These are phyloP conservation scores for Fagopyrum tataricum DNA, from an alignment of 148 eudicot genomes.

Conservation along the genomic window DNA sequence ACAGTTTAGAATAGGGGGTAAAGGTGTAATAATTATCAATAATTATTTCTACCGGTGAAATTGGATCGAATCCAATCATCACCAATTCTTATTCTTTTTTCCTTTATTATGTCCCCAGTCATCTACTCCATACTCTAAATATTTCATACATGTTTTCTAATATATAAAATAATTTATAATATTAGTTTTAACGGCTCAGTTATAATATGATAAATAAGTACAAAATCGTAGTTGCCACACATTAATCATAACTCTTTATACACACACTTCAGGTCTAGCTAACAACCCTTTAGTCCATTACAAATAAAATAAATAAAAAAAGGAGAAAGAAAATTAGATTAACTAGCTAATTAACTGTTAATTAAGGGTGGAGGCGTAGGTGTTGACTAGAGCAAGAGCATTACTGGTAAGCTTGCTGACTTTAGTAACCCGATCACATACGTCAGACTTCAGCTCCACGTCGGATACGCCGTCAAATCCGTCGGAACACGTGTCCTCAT, in stretches of 20 bases:
- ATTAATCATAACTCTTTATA: neutral
- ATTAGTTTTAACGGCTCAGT: neutral
- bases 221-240: neutral
- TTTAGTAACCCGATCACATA: slow-evolving; percentile 27
- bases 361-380: slow-evolving; percentile 28
- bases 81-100: neutral
- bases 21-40: neutral
- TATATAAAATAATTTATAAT: no score
- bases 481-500: slow-evolving; percentile 75
- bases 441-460: slow-evolving; percentile 37
- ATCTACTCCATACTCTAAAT: neutral
- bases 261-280: neutral
- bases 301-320: neutral
- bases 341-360: neutral
- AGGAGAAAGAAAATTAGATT: neutral
- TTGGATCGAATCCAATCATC: neutral
- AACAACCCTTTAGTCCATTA: no score
- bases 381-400: slow-evolving; percentile 70
- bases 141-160: neutral
- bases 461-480: slow-evolving; percentile 49
- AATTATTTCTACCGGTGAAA: no score
- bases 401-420: slow-evolving; percentile 66
- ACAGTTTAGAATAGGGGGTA: neutral
- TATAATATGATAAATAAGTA: neutral
- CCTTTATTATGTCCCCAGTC: neutral